Evolutionary conservation across 768 basidiomycete genomes (phyloP), one percentile per base, ranked within the genome.

Genomic region (Sporobolomyces roseus): DNA sequence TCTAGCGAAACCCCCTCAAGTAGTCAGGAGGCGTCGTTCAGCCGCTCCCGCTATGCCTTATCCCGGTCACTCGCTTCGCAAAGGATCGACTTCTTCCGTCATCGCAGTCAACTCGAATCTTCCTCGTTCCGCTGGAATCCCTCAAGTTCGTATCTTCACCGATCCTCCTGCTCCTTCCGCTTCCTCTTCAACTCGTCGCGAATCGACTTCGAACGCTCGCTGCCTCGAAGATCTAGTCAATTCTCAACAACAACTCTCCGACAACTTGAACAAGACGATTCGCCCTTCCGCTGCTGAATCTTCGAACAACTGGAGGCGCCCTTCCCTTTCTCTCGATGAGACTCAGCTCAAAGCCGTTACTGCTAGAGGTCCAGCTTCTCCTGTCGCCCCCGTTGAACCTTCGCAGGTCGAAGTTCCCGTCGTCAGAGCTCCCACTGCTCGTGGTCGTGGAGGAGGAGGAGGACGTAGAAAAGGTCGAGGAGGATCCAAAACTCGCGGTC

Each of bases 11-110:
- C 32, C 45, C 2, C 2, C 58, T 33, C 58, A 60, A 48, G 58
- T 23, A 13, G n/a, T 21, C 43, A 60, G 45, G 43, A 48, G 58
- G 14, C 67, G 67, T 49, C 61, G 58, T 21, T 68, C 67, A 14
- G 67, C 67, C 30, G 64, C 56, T 30, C 64, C 64, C 13, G 6
- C 56, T 12, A 25, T 65, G 9, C 56, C 64, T 3, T 32, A 41
- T 25, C 64, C 64, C 3, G 64, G 64, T 33, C 58, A 60, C 45
- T 60, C 58, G 17, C 43, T 6, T 43, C 58, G 45, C 45, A 60
- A 60, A 4, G 8, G 19, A 10, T 60, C 58, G 58, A 60, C 58
- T 45, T 46, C 43, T 5, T 60, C 58, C 16, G 25, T 60, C 45
- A 45, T 60, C 13, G 49, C 58, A 3, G 58, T 60, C 58, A 60